Evolutionary conservation across 2,329 filamentous ascomycete species (phyloP), one percentile per base, ranked within the genome.

Genomic region (Setomelanomma holmii): DNA sequence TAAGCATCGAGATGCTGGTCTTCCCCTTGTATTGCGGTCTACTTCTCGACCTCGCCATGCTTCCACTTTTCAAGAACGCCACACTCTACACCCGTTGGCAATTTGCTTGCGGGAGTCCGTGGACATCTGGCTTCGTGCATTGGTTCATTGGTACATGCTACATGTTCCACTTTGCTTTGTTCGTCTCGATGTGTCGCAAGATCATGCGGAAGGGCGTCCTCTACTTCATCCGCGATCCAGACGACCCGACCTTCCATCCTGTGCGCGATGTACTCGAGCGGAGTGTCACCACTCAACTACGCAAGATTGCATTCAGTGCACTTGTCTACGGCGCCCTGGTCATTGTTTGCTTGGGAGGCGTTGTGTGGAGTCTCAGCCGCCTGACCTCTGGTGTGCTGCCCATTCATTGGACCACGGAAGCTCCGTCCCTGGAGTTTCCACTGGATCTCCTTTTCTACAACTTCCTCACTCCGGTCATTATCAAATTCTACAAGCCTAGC

Each of bases 61-160:
- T 99, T 14, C 95, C 95, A 0, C 82, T 99, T 0, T 99, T 99
- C 70, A 89, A 91, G 58, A 82, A 87, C 56, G 88, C 91, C 0
- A 93, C 89, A 0, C 76, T 97, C 45, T 83, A 84, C 58, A 91
- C 90, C 6, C 86, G 95, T 19, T 78, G 96, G 45, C 79, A 86
- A 4, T 99, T 96, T 67, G 91, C 91, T 1, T 79, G 85, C 48
- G 82, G 86, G 55, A 91, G 89, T 55, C 95, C 95, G 0, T 83
- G 93, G 61, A 97, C 92, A 0, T 96, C 93, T 12, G 86, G 96
- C 12, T 99, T 99, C 72, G 89, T 98, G 45, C 95, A 99, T 74
- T 99, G 95, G 95, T 99, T 99, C 69, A 89, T 97, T 50, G 95
- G 95, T 42, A 99, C 95, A 3, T 96, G 93, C 58, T 99, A 99